Percentiles rank a stretch among this genome's conserved stretches.
These are phyloP conservation scores for Naematelia aurantialba DNA, from an alignment of 768 basidiomycete genomes.

Conservation along the genomic window DNA sequence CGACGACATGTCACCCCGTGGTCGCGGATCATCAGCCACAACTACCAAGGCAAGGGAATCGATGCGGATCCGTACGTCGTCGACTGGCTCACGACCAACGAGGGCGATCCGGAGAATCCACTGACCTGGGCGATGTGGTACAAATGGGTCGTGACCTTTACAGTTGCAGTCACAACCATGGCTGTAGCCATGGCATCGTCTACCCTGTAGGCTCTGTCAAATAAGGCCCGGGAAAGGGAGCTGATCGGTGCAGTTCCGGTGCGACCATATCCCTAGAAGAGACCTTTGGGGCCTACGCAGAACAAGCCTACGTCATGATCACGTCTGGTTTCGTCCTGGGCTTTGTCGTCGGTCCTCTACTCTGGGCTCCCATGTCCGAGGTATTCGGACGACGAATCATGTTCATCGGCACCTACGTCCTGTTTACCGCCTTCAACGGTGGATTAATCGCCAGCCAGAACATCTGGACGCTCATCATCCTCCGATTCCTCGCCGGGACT, in stretches of 20 bases:
- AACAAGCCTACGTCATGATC: conserved; percentile 28
- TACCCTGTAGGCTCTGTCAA: conserved; percentile 26
- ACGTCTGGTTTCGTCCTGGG: conserved; percentile 31
- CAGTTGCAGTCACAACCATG: conserved; percentile 27
- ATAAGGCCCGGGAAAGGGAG: neutral
- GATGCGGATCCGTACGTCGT: conserved; percentile 40
- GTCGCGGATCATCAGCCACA: conserved; percentile 18
- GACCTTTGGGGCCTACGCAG: conserved; percentile 14
- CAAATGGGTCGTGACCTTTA: conserved; percentile 33
- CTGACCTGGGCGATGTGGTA: conserved; percentile 22
- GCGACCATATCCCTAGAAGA: conserved; percentile 18
- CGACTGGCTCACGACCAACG: conserved; percentile 27
- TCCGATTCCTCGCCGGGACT: conserved; percentile 50
- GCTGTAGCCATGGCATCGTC: conserved; percentile 33
- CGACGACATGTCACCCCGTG: conserved; percentile 26
- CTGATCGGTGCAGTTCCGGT: conserved; percentile 16
- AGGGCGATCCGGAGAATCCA: conserved; percentile 33
- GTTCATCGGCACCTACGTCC: conserved; percentile 48
- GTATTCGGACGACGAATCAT: conserved; percentile 48
- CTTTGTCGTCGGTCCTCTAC: conserved; percentile 44
- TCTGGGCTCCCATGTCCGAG: conserved; percentile 48
- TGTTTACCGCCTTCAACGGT: conserved; percentile 47
- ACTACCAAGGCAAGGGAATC: conserved; percentile 37
- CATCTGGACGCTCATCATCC: conserved; percentile 44
- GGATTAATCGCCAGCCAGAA: conserved; percentile 46